phyloP scores from a whole-genome alignment of 257 asterid species.

The Solanum dulcamara region DNA sequence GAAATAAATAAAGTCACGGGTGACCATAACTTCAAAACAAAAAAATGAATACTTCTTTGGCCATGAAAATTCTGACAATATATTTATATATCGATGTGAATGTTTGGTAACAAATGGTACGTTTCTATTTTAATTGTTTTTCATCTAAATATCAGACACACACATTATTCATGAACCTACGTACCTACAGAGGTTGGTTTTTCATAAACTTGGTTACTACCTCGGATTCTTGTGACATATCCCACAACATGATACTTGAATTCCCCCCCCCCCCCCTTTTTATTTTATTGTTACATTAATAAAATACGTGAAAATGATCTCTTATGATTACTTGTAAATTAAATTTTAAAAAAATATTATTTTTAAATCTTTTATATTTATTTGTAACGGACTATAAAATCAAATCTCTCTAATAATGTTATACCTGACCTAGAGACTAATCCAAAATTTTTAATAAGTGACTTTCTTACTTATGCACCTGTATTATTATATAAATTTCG shows the following conservation, averaged over 20 bases:
- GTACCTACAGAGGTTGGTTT: neutral
- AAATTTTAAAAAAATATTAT: too few relatives aligned
- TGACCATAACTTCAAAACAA: slow-evolving; percentile 1
- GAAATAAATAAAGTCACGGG: slow-evolving; percentile 15
- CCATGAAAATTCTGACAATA: neutral
- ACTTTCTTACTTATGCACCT: too few relatives aligned
- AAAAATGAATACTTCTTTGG: neutral
- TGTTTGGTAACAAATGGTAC: neutral
- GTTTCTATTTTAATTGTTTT: neutral
- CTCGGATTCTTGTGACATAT: neutral
- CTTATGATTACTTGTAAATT: too few relatives aligned
- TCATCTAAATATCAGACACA: neutral
- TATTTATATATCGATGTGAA: neutral
- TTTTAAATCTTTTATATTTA: neutral
- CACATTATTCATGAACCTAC: neutral
- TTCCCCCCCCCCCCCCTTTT: too few relatives aligned
- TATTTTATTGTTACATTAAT: neutral
- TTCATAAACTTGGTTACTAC: neutral
- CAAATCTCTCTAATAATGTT: neutral
- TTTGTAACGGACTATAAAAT: too few relatives aligned
- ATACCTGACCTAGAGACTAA: neutral
- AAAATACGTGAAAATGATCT: neutral
- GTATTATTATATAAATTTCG: neutral
- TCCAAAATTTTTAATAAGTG: neutral
- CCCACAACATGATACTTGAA: neutral